Evolutionary conservation across 106 monocot genomes (phyloP), one percentile per base, ranked within the genome.

Genomic region (Dendrobium catenatum): DNA sequence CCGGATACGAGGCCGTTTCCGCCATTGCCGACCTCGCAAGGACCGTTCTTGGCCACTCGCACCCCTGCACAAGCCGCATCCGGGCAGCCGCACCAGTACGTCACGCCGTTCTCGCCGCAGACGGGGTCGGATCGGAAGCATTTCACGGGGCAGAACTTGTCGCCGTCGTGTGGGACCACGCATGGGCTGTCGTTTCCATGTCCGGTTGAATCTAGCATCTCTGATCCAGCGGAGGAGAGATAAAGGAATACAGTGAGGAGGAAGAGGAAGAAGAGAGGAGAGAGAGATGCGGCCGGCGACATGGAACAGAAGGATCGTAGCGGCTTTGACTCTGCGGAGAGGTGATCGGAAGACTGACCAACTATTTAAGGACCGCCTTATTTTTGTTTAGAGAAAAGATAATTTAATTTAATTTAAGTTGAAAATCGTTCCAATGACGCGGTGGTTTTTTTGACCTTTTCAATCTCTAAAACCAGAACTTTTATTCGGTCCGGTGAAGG

Each of bases 71-170:
- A 94, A 0, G 89, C 89, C 17, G 94, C 94, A 49, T 94, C 94
- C 5, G 85, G 58, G 83, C 89, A 89, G 26, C 94, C 94, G 75
- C 94, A 94, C 84, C 89, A 88, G 81, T 88, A 94, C 46, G 94
- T 94, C 40, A 85, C 79, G 29, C 91, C 91, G 85, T 94, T 72
- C n/a, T 29, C 91, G 26, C 91, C 91, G 80, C 94, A 94, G 24
- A 94, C 94, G 0, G 93, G 93, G 26, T 94, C 87, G 11, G 87
- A 44, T 17, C 89, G 83, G 87, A 94, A 94, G 82, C 93, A 94
- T 31, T 48, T 85, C 61, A 91, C 27, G 9, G 84, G 82, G 82
- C 93, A 94, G 4, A 68, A 48, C 15, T 29, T 42, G 33, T 15
- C 49, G 1, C 19, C 67, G 80, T 80, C 75, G 54, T 40, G n/a